phyloP scores from a whole-genome alignment of 2,329 filamentous ascomycete genomes.

The Arthrinium puccinioides region DNA sequence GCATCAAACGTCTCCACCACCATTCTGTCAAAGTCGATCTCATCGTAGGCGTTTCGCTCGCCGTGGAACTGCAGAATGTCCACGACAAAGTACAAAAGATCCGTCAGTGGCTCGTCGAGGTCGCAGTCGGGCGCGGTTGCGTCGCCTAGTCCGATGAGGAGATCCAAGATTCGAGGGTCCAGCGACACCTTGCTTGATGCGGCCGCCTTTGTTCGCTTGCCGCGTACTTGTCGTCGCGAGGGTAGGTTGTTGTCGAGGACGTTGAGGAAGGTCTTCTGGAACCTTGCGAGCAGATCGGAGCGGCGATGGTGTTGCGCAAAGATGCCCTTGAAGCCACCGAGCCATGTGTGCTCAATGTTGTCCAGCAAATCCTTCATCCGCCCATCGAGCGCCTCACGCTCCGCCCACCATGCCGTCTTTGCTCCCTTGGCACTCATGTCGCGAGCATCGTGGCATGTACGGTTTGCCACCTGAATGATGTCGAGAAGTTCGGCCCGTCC shows the following conservation, averaged over 20 bases:
- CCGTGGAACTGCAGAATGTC: conserved; percentile 96
- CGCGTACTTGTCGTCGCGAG: conserved; percentile 60
- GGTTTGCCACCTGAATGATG: conserved; percentile 75
- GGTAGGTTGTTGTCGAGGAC: conserved; percentile 81
- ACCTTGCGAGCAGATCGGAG: conserved; percentile 60
- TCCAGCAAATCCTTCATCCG: conserved; percentile 71
- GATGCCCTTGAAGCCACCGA: conserved; percentile 91
- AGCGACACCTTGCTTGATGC: conserved; percentile 35
- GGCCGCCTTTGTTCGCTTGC: conserved; percentile 43
- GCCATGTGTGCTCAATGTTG: conserved; percentile 88
- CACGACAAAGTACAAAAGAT: conserved; percentile 91
- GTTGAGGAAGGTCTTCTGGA: conserved; percentile 69
- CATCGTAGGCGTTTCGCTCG: conserved; percentile 93
- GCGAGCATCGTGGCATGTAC: conserved; percentile 66
- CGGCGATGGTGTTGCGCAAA: conserved; percentile 68
- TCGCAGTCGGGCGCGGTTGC: conserved; percentile 61
- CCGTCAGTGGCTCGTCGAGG: conserved; percentile 82
- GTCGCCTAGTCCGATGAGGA: conserved; percentile 82
- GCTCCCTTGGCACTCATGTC: conserved; percentile 68
- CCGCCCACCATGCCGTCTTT: conserved; percentile 82
- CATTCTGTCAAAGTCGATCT: conserved; percentile 93
- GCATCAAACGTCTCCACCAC: conserved; percentile 83
- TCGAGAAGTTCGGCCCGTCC: conserved; percentile 74
- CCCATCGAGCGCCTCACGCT: conserved; percentile 71
- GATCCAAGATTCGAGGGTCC: conserved; percentile 63